Conservation (phyloP, 495 filamentous ascomycete genomes). For the Penicillium dipodomyicola region DNA sequence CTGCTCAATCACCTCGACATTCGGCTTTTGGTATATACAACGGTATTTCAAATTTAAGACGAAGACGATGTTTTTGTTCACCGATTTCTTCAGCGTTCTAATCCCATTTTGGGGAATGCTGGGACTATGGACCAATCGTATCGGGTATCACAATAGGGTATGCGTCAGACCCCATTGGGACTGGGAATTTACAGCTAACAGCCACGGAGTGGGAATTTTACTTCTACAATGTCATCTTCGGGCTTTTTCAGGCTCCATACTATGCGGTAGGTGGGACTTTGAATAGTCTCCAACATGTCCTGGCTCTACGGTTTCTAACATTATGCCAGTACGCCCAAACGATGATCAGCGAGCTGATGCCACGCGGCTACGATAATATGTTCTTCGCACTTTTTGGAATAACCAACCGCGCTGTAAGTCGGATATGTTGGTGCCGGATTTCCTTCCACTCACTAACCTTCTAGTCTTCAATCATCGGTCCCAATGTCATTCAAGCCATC, state of each 20-base stretch:
- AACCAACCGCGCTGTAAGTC: conserved; percentile 49
- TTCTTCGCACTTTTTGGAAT: conserved; percentile 54
- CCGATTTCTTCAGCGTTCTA: conserved; percentile 48
- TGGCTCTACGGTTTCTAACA: not conserved
- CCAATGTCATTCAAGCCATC: conserved; percentile 51
- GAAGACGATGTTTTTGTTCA: conserved; percentile 50
- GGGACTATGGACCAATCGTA: conserved; percentile 45
- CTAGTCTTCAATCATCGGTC: conserved; percentile 51
- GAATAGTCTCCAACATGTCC: not conserved
- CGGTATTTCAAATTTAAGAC: conserved; percentile 47
- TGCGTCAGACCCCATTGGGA: conserved; percentile 10
- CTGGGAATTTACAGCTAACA: conserved; percentile 5
- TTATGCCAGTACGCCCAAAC: conserved; percentile 47
- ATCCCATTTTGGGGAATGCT: conserved; percentile 54
- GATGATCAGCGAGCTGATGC: conserved; percentile 54
- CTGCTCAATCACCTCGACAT: conserved; percentile 45
- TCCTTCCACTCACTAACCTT: not conserved
- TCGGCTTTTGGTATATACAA: conserved; percentile 54
- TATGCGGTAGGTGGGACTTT: conserved; percentile 37
- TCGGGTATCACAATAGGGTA: conserved; percentile 49
- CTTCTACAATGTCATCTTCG: conserved; percentile 51
- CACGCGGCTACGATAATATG: conserved; percentile 52
- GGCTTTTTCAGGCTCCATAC: conserved; percentile 51
- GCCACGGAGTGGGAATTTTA: conserved; percentile 46
- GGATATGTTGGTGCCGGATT: not conserved